Base-by-base conservation (phyloP, 2,329 filamentous ascomycete genomes). In the Epichloe coenophiala region DNA sequence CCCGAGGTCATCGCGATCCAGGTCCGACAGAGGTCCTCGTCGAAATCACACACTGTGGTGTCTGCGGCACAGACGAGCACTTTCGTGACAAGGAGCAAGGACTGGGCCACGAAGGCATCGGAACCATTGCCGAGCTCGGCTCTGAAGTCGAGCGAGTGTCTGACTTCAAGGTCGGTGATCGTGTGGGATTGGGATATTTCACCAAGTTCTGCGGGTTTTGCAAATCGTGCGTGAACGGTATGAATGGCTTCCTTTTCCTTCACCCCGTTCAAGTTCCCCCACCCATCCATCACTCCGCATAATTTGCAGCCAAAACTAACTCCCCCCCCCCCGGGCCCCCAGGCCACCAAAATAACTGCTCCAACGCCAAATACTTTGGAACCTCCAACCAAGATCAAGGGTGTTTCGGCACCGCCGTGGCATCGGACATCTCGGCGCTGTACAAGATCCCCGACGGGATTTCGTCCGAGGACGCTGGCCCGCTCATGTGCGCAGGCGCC, bases 91-190 rank as follows among this genome's bases (percentile, higher is more conserved):
- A 52, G 38, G 55, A 58, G 46, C 55, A 57, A 47, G 57, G 58
- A 23, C 61, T 73, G 2, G 71, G 71, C 15, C 71, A 73, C 56
- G 71, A 74, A 57, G 68, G 71, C 47, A 63, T 71, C 27, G 71
- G 71, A 39, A 62, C 73, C 4, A 58, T 38, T 23, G 39, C 64
- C 39, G 55, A 56, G 15, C 53, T 69, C 47, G 72, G 71, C 6
- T 52, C 60, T 4, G 58, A 56, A 5, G 68, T 72, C 23, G 59
- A 50, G 11, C 36, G 36, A 13, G 36, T 38, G 12, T 38, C 36
- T 13, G 54, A 59, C 15, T 57, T 71, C 37, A 58, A 63, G 44
- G 36, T 55, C 5, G 70, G 71, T 12, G 67, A 74, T 47, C 58
- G 67, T n/a, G 69, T 68, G 17, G 71, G 70, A 41, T 68, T 66